Percentiles rank a stretch among this genome's conserved stretches.
Evolutionary conservation across 805 yeast species (phyloP).

Genomic region (Saccharomycopsis malanga): DNA sequence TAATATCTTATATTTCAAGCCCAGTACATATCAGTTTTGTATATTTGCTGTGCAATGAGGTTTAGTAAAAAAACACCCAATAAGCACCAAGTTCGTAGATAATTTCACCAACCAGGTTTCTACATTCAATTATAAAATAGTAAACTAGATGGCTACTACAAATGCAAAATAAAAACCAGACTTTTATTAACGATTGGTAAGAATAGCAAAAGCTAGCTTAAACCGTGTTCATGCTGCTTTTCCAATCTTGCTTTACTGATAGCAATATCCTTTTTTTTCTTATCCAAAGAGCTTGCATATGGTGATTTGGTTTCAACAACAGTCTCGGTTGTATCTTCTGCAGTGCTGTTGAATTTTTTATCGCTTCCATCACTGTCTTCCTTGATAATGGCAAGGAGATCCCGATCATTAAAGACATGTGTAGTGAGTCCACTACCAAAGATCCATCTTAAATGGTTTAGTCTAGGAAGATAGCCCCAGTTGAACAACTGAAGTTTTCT

Average conservation of each 20-base stretch:
- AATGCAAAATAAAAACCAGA: too few relatives aligned
- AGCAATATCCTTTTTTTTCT: conserved; percentile 9
- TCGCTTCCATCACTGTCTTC: background rate
- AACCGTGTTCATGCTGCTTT: conserved; percentile 1
- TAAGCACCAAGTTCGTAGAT: too few relatives aligned
- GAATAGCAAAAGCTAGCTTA: background rate
- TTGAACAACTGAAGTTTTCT: background rate
- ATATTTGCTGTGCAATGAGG: too few relatives aligned
- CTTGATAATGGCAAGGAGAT: background rate
- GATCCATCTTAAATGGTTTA: conserved; percentile 16
- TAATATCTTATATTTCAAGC: too few relatives aligned
- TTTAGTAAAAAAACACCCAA: too few relatives aligned
- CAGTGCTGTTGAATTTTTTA: too few relatives aligned
- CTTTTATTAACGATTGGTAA: too few relatives aligned
- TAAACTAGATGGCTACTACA: too few relatives aligned
- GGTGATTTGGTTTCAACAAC: background rate
- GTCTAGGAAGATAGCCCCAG: conserved; percentile 12
- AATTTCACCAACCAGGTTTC: too few relatives aligned
- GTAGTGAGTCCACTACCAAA: conserved; percentile 15
- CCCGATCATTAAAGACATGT: conserved; percentile 2
- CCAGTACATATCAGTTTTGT: too few relatives aligned
- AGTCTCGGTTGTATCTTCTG: background rate
- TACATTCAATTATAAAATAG: too few relatives aligned
- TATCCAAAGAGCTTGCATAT: background rate
- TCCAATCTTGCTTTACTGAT: conserved; percentile 14